Conservation (phyloP, 75 land plant species). For the Selaginella moellendorffii region DNA sequence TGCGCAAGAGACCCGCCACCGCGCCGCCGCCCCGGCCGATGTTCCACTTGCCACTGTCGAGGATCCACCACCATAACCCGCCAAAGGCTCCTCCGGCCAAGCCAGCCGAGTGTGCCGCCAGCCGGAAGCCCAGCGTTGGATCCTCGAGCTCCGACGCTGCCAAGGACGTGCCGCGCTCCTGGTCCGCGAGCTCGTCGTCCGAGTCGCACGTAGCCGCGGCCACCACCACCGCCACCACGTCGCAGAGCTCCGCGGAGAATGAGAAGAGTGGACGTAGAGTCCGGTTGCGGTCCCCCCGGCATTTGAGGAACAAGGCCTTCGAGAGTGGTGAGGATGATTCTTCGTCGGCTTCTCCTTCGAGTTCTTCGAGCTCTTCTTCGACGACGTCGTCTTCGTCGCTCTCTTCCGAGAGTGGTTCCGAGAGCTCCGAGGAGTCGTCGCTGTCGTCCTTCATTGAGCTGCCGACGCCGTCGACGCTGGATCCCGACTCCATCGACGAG, state of each 20-base stretch:
- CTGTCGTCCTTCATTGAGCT: not conserved
- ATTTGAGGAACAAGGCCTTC: no score
- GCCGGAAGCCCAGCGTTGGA: no score
- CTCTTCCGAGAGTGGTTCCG: not conserved
- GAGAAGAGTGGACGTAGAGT: not conserved
- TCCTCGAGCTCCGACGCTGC: no score
- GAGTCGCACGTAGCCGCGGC: not conserved
- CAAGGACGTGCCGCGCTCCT: no score
- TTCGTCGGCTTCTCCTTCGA: no score
- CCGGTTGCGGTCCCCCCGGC: no score
- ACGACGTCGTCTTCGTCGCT: no score
- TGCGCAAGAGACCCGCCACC: not conserved
- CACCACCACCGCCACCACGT: not conserved
- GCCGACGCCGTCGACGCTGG: not conserved
- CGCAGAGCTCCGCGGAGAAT: not conserved
- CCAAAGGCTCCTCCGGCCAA: not conserved
- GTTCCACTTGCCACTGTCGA: not conserved
- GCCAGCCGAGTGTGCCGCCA: no score
- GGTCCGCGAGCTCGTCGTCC: not conserved
- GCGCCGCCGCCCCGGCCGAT: not conserved
- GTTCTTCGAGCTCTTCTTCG: no score
- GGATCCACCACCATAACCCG: not conserved
- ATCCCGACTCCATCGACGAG: not conserved
- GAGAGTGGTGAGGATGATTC: no score
- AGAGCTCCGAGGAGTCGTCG: not conserved